Evolutionary conservation across 2,329 filamentous ascomycete genomes (phyloP).

Genomic region (Pestalotiopsis fici): DNA sequence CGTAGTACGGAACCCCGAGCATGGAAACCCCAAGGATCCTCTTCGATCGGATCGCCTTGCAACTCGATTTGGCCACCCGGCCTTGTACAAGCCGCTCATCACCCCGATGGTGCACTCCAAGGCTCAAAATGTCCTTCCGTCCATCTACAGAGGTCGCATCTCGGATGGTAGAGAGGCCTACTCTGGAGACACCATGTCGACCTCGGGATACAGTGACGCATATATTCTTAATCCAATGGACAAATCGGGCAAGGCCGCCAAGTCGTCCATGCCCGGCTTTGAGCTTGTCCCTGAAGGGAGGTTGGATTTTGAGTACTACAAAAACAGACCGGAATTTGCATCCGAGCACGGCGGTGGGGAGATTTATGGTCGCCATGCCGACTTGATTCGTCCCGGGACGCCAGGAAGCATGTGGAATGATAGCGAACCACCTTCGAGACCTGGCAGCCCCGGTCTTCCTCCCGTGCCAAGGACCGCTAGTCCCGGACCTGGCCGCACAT

Average conservation of each 20-base stretch:
- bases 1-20: slow-evolving; percentile 47
- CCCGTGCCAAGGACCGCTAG: slow-evolving; percentile 26
- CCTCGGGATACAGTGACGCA: slow-evolving; percentile 80
- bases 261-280: slow-evolving; percentile 65
- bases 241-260: slow-evolving; percentile 45
- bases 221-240: slow-evolving; percentile 81
- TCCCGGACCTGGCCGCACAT: slow-evolving; percentile 22
- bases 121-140: slow-evolving; percentile 82
- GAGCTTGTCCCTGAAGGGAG: slow-evolving; percentile 86
- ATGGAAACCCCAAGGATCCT: slow-evolving; percentile 48
- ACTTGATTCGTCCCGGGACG: slow-evolving; percentile 62
- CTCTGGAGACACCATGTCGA: slow-evolving; percentile 55
- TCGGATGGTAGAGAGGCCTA: slow-evolving; percentile 64
- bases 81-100: slow-evolving; percentile 83
- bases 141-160: slow-evolving; percentile 81
- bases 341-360: slow-evolving; percentile 82
- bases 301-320: slow-evolving; percentile 90
- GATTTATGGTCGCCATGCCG: slow-evolving; percentile 60
- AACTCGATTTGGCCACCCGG: slow-evolving; percentile 85
- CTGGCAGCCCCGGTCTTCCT: slow-evolving; percentile 48
- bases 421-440: slow-evolving; percentile 46
- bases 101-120: slow-evolving; percentile 95
- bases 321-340: slow-evolving; percentile 84
- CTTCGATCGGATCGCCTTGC: slow-evolving; percentile 68
- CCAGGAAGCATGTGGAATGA: slow-evolving; percentile 53